These are phyloP conservation scores for Stramenopiles sp. DNA, from an alignment of 352 stramenopile genomes.

Conservation along the genomic window DNA sequence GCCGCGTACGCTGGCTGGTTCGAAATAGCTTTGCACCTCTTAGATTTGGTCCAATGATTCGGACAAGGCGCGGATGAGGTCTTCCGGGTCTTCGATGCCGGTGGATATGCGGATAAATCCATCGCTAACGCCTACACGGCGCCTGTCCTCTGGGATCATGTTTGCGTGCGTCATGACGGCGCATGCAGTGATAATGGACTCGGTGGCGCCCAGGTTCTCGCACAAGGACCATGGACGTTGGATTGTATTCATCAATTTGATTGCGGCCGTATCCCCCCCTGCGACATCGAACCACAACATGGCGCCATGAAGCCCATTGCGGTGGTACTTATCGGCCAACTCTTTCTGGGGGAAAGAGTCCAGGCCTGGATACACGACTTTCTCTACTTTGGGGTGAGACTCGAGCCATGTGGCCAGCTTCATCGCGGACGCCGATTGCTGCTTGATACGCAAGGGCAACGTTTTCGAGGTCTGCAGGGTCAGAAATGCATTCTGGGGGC, in stretches of 20 bases:
- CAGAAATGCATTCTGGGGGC: conserved; percentile 54
- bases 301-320: conserved; percentile 36
- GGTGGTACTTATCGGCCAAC: conserved; percentile 37
- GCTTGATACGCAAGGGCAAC: conserved; percentile 49
- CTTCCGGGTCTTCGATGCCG: conserved; percentile 72
- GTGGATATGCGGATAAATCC: conserved; percentile 76
- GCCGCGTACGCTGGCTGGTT: too few species aligned
- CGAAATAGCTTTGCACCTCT: not conserved
- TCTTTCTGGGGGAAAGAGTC: conserved; percentile 43
- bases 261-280: conserved; percentile 53
- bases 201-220: conserved; percentile 63
- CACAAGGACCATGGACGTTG: conserved; percentile 15
- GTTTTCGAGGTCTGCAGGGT: conserved; percentile 38
- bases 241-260: conserved; percentile 83
- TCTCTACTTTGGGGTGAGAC: conserved; percentile 48
- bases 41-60: conserved; percentile 1
- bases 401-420: conserved; percentile 63
- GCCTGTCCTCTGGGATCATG: conserved; percentile 69
- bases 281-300: conserved; percentile 60
- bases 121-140: conserved; percentile 66
- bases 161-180: conserved; percentile 84
- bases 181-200: conserved; percentile 69
- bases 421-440: conserved; percentile 32
- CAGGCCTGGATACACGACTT: conserved; percentile 74
- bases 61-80: conserved; percentile 74